Evolutionary conservation across 1,139 yeast genomes (phyloP).

Genomic region (Pichia sp.): DNA sequence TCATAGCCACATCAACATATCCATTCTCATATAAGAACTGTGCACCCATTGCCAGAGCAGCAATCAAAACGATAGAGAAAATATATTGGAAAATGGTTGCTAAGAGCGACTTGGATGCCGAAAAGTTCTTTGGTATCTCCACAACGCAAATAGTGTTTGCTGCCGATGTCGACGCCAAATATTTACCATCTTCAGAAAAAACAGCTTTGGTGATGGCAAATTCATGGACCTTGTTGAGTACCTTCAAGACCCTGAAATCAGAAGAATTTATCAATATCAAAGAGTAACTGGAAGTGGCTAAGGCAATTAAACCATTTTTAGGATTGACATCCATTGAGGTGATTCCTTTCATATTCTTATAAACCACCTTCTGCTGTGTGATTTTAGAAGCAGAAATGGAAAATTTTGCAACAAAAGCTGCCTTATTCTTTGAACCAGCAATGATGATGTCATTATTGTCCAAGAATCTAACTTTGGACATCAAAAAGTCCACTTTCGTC

Average conservation of each 20-base stretch:
- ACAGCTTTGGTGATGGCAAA: slow-evolving; percentile 75
- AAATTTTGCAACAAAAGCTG: slow-evolving; percentile 37
- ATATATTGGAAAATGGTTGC: slow-evolving; percentile 40
- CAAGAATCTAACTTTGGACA: slow-evolving; percentile 57
- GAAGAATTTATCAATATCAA: slow-evolving; percentile 47
- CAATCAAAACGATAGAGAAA: slow-evolving; percentile 39
- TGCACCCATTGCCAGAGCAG: slow-evolving; percentile 30
- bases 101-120: slow-evolving; percentile 39
- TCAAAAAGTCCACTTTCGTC: slow-evolving; percentile 28
- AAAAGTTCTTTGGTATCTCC: slow-evolving; percentile 48
- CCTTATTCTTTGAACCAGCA: slow-evolving; percentile 48
- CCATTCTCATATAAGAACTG: slow-evolving; percentile 36
- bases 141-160: slow-evolving; percentile 67
- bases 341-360: slow-evolving; percentile 53
- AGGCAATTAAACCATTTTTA: slow-evolving; percentile 45
- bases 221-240: slow-evolving; percentile 57
- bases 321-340: slow-evolving; percentile 57
- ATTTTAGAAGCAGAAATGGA: slow-evolving; percentile 38
- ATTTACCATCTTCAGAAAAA: slow-evolving; percentile 62
- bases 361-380: slow-evolving; percentile 36
- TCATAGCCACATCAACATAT: slow-evolving; percentile 25
- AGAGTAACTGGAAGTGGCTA: slow-evolving; percentile 74
- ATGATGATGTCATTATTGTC: slow-evolving; percentile 46
- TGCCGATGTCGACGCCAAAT: slow-evolving; percentile 73
- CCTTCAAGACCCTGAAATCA: slow-evolving; percentile 43